Evolutionary conservation across 495 filamentous ascomycete species (phyloP).

Genomic region (Podospora pseudoanserina): DNA sequence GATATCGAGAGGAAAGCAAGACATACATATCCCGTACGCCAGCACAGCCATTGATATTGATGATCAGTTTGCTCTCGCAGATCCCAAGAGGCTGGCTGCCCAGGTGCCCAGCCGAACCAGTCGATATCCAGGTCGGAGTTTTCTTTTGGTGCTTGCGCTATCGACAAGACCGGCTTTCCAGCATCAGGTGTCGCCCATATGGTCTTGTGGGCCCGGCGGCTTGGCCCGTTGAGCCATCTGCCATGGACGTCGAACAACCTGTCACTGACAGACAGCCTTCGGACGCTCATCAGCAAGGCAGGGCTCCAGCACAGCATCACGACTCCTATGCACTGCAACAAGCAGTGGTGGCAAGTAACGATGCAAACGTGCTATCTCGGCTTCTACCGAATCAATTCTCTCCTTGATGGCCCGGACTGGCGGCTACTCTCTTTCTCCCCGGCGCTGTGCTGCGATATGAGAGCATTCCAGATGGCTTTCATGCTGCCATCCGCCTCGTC

Average conservation of each 20-base stretch:
- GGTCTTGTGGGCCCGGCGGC: slow-evolving; percentile 8
- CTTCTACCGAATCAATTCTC: slow-evolving; percentile 29
- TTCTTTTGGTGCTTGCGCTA: background rate
- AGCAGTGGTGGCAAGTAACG: background rate
- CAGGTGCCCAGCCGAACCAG: background rate
- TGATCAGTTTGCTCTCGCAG: background rate
- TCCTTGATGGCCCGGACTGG: slow-evolving; percentile 17
- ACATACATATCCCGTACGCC: background rate
- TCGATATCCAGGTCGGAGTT: background rate
- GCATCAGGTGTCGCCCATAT: background rate
- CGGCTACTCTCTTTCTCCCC: slow-evolving; percentile 24
- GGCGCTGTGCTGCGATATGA: slow-evolving; percentile 4
- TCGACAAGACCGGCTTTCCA: background rate
- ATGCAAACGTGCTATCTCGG: slow-evolving; percentile 19
- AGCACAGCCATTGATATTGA: background rate
- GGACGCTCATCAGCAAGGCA: background rate
- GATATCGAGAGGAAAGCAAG: background rate
- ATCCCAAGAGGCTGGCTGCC: background rate
- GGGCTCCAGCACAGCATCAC: slow-evolving; percentile 3
- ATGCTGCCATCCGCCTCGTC: slow-evolving; percentile 21
- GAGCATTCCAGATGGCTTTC: background rate
- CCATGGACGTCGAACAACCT: background rate
- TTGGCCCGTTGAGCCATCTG: slow-evolving; percentile 13
- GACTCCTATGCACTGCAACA: background rate
- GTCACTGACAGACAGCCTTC: background rate